phyloP scores from a whole-genome alignment of 108 stramenopile genomes.

The Nannochloropsis salina region DNA sequence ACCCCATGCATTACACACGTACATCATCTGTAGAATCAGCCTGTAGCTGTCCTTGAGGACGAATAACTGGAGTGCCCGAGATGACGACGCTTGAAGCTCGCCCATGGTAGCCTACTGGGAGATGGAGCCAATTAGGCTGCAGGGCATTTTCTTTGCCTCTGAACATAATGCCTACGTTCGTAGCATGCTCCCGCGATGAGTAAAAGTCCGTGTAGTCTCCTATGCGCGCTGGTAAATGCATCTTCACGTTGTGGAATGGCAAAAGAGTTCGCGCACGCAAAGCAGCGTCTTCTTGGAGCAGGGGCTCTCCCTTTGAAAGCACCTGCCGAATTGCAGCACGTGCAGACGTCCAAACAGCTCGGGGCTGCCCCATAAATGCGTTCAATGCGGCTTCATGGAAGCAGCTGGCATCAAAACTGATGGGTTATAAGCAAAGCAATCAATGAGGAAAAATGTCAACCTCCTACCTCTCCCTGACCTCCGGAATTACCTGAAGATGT shows the following conservation, averaged over 20 bases:
- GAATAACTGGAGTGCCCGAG: constrained; percentile 55
- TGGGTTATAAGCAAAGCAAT: neutral
- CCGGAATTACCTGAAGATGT: neutral
- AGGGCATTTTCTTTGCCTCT: constrained; percentile 82
- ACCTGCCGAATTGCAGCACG: constrained; percentile 61
- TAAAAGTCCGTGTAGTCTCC: constrained; percentile 90
- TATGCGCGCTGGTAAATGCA: constrained; percentile 71
- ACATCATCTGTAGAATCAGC: constrained; percentile 60
- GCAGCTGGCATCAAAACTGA: constrained; percentile 18
- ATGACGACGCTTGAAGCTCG: constrained; percentile 65
- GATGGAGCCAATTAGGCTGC: constrained; percentile 82
- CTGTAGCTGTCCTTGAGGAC: constrained; percentile 81
- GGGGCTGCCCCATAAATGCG: constrained; percentile 61
- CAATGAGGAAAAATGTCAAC: neutral
- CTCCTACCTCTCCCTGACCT: neutral
- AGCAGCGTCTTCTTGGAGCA: constrained; percentile 40
- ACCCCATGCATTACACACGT: constrained; percentile 21
- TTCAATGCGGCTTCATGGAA: constrained; percentile 56
- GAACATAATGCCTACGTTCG: constrained; percentile 84
- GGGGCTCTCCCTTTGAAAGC: constrained; percentile 48
- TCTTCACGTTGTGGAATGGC: constrained; percentile 49
- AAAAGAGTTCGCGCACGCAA: constrained; percentile 56
- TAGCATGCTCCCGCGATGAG: constrained; percentile 80
- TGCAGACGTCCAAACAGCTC: constrained; percentile 62
- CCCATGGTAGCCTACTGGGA: constrained; percentile 88